Base-by-base conservation (phyloP, 2,329 filamentous ascomycete genomes). In the Botrytis elliptica region DNA sequence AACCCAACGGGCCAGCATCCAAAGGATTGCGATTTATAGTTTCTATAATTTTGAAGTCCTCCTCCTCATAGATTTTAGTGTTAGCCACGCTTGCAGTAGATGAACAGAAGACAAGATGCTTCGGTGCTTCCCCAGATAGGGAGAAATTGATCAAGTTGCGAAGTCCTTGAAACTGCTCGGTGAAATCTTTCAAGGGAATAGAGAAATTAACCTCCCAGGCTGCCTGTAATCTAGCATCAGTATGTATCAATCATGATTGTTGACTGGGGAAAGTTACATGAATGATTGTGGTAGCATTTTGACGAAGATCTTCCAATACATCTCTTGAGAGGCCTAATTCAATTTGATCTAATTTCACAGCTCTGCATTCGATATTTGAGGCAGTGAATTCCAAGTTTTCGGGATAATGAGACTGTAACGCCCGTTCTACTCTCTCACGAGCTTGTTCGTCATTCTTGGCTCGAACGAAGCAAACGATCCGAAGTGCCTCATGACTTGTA, bases 151-250 rank as follows among this genome's bases (percentile, higher is more conserved):
- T 79, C 0, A 90, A 81, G 75, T 89, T 85, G 16, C 81, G 81
- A 18, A 88, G 81, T 42, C 84, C 85, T 6, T 83, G 81, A 46
- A 90, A 85, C 75, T 86, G 86, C 75, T 88, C 85, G 57, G 83
- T 84, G 77, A 91, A 91, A 74, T 85, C 88, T 57, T 81, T 81
- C 1, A 91, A 82, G 6, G 85, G 84, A 71, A 89, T 83, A 40
- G 85, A 86, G 82, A 91, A 91, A 80, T 91, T 91, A 29, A 91
- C 90, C 2, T 86, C 84, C 90, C 90, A 91, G 33, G 89, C 89
- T 36, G 77, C 75, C 78, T 79, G 64, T 18, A 42, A n/a, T 40
- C 63, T 64, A 4, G 49, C n/a, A 9, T 46, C 14, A 38, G 40
- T 57, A 44, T 20, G 44, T 18, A 29, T n/a, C 44, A 46, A 55